Base-by-base conservation (phyloP, 164 flowering plant genomes). In the Macadamia integrifolia region DNA sequence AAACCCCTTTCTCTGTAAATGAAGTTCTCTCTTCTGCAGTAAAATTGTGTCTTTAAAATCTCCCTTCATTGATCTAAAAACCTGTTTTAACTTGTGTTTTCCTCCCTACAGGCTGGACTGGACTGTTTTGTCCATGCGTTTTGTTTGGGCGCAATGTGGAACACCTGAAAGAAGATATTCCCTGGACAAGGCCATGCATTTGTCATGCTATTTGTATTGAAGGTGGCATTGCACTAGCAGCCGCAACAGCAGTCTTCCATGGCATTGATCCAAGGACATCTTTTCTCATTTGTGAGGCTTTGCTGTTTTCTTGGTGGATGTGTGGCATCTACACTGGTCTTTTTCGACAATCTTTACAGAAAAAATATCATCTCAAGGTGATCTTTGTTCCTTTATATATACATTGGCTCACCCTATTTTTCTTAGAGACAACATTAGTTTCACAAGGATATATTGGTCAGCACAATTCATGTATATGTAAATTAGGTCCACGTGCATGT, bases 291-390 rank as follows among this genome's bases (percentile, higher is more conserved):
- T 79, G 82, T 64, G 98, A 94, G 77, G 86, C 92, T 56, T 71
- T 91, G 65, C 42, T 87, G 14, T 94, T 94, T 75, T 62, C 92
- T 57, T 94, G 97, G 98, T 94, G 97, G 97, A 81, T 91, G 86
- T 94, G 98, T 78, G 96, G 97, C 14, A 90, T 93, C 72, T 94
- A 94, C 73, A 91, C 96, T 67, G 98, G 98, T 63, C 75, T 91
- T 42, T 79, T 84, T 72, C 84, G 98, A 32, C 92, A 91, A 69
- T 75, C 88, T n/a, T 71, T 94, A 68, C 98, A 94, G 80, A 91
- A 82, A 72, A 85, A 88, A 64, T 94, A 94, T 81, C 97, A 91
- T 86, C 98, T 94, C 72, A 86, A 91, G 97, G 98, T 91, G 61
- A 74, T 68, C 48, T 48, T 5, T 8, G 11, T 14, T 30, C 42